These are phyloP conservation scores for Isoetes taiwanensis DNA, from an alignment of 75 land plant species.

Conservation along the genomic window DNA sequence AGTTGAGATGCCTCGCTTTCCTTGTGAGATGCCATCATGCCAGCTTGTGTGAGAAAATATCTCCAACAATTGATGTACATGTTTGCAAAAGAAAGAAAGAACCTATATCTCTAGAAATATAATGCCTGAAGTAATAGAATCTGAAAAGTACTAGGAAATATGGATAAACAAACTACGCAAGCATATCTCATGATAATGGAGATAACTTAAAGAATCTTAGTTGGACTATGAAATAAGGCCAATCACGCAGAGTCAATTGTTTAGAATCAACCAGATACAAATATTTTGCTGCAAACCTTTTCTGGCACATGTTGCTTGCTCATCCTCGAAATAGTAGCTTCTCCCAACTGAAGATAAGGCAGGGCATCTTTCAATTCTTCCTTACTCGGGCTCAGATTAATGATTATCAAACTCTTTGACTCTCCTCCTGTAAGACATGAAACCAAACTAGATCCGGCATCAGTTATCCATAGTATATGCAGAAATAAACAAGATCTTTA, in stretches of 20 bases:
- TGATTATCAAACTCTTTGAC: background rate
- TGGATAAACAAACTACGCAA: too few relatives aligned
- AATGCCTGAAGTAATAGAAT: too few relatives aligned
- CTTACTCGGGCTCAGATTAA: background rate
- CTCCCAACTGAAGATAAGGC: background rate
- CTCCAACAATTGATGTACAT: background rate
- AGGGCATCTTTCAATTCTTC: background rate
- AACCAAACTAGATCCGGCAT: background rate
- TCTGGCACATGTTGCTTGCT: background rate
- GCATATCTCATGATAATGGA: too few relatives aligned
- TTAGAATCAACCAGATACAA: background rate
- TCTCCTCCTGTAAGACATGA: background rate
- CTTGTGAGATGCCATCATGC: background rate
- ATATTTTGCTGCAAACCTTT: background rate
- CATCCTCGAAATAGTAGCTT: background rate
- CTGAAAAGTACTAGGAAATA: too few relatives aligned
- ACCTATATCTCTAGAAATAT: too few relatives aligned
- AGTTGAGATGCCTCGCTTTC: constrained; percentile 1
- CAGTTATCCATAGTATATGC: background rate
- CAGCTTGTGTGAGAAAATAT: background rate
- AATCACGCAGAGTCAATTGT: too few relatives aligned
- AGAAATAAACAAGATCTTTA: background rate
- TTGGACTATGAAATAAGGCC: too few relatives aligned
- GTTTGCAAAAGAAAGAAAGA: background rate
- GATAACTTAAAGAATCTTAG: too few relatives aligned